Evolutionary conservation across 441 rosid species (phyloP).

Genomic region (Rhodomyrtus psidioides): DNA sequence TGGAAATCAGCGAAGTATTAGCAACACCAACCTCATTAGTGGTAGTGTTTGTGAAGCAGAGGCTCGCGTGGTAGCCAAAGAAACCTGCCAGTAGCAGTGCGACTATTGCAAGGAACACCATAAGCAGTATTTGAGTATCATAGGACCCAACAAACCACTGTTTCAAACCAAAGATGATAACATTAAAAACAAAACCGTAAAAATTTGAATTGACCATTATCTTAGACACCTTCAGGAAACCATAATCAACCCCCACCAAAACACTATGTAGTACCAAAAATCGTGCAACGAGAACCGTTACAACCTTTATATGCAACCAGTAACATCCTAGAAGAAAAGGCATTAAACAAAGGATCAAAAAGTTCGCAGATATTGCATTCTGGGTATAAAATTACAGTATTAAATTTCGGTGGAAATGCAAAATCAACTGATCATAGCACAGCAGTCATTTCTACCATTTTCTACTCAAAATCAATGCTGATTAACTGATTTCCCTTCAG

Average conservation of each 20-base stretch:
- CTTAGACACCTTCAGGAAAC: neutral
- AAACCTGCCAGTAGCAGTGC: constrained; percentile 74
- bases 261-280: neutral
- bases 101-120: constrained; percentile 76
- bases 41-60: constrained; percentile 75
- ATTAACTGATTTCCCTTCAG: neutral
- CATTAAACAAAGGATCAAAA: neutral
- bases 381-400: too few relatives aligned
- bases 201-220: neutral
- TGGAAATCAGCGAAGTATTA: neutral
- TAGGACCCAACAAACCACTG: constrained; percentile 85
- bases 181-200: constrained; percentile 8
- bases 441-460: neutral
- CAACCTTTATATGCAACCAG: neutral
- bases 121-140: constrained; percentile 69
- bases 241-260: neutral
- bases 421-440: neutral
- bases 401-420: too few relatives aligned
- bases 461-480: neutral
- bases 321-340: neutral
- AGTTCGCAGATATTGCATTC: neutral
- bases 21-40: constrained; percentile 63
- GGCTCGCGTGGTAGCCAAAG: constrained; percentile 65
- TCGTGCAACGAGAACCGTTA: neutral
- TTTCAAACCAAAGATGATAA: neutral